Base-by-base conservation (phyloP, 2,329 filamentous ascomycete species). In the Alternaria burnsii region DNA sequence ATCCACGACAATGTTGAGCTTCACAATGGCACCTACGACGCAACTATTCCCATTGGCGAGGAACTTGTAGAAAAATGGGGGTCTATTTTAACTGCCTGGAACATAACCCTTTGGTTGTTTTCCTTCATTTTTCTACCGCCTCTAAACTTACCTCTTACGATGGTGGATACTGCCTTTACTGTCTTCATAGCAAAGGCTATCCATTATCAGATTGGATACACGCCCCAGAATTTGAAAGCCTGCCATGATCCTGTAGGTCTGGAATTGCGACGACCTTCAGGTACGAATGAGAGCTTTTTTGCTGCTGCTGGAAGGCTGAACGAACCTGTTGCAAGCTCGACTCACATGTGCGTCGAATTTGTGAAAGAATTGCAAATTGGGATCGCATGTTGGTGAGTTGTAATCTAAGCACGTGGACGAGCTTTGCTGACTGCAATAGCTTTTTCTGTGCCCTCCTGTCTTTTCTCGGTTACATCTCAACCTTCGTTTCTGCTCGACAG, bases 271-370 rank as follows among this genome's bases (percentile, higher is more conserved):
- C 52, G 50, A 34, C 65, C 63, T 28, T 7, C 47, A 12, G 70
- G 71, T 2, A 56, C 57, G 18, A 71, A 72, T 46, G 71, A 74
- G 48, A 74, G 70, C 58, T 75, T 75, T 52, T 75, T 74, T 36
- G 63, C 69, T 18, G 66, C 66, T 12, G 62, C 67, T 6, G 71
- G 65, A 16, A 59, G 70, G 36, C 63, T 73, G 2, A 74, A 75
- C 41, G 55, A 18, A 2, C 72, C 71, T 7, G 43, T 47, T 3
- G 54, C 64, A 2, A 66, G 52, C 22, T 43, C 67, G 3, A 47
- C 55, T 24, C 44, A 63, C 3, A 71, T 75, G 66, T 75, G 72
- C 52, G 47, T 61, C 34, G 52, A 28, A 34, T 74, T 70, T 36
- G 70, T 71, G 11, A 6, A 62, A 26, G 70, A 73, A 48, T 68